Percentiles rank a stretch among this genome's conserved stretches.
These are phyloP conservation scores for Mycena venus DNA, from an alignment of 768 basidiomycete species.

Conservation along the genomic window DNA sequence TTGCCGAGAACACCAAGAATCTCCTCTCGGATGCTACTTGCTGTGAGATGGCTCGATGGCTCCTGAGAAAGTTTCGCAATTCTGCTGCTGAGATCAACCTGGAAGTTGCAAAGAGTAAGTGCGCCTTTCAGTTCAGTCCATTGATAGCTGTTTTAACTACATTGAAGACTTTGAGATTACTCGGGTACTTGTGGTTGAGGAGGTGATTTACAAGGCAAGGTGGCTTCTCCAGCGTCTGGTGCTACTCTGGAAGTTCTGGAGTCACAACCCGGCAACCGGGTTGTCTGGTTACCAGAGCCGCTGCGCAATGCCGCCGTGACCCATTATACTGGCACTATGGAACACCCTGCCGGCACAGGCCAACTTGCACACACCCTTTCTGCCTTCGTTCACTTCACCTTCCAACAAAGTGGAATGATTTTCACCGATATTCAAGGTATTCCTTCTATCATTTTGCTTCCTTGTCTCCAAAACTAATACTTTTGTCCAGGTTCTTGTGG, in stretches of 20 bases:
- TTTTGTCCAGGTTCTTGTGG: too few relatives aligned
- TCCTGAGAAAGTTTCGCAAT: too few relatives aligned
- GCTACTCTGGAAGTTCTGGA: background rate
- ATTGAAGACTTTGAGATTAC: too few relatives aligned
- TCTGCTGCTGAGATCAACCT: too few relatives aligned
- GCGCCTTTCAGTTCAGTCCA: too few relatives aligned
- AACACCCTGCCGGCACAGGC: too few relatives aligned
- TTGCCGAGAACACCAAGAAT: too few relatives aligned
- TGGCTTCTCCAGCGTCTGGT: slow-evolving; percentile 2
- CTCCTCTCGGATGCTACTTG: too few relatives aligned
- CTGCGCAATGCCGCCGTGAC: background rate
- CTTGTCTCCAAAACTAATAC: background rate
- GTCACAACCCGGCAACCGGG: background rate
- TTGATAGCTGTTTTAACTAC: too few relatives aligned
- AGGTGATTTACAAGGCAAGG: background rate
- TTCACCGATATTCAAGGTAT: background rate
- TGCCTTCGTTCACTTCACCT: background rate
- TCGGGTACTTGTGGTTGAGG: background rate
- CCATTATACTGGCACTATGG: background rate
- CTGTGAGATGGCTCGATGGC: too few relatives aligned
- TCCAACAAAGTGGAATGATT: background rate
- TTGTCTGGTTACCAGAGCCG: background rate
- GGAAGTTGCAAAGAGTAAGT: too few relatives aligned
- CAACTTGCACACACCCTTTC: background rate
- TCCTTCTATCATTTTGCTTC: background rate